Evolutionary conservation across 2,329 filamentous ascomycete species (phyloP).

Genomic region (Metarhizium album): DNA sequence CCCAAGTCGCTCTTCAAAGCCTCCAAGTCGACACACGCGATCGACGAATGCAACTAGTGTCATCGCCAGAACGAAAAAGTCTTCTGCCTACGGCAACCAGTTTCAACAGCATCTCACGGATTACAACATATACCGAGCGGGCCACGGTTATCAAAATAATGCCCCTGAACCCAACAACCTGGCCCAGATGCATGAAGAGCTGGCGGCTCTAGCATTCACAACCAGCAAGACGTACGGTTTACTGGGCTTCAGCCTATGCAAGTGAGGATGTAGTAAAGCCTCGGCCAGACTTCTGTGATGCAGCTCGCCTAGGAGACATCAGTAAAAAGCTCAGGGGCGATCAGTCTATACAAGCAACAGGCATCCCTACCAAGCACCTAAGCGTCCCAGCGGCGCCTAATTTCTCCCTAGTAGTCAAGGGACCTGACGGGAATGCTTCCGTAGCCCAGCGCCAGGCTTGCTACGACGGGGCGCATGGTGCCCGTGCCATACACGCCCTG

Average conservation of each 20-base stretch:
- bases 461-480: constrained; percentile 24
- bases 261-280: constrained; percentile 12
- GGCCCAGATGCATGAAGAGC: too few species aligned
- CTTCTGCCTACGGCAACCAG: constrained; percentile 9
- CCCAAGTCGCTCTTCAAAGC: not conserved
- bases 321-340: too few species aligned
- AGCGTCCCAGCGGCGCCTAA: constrained; percentile 25
- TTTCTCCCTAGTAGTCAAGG: constrained; percentile 28
- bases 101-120: constrained; percentile 10
- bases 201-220: too few species aligned
- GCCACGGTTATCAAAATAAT: too few species aligned
- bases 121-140: constrained; percentile 7
- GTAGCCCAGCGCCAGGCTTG: constrained; percentile 21
- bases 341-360: constrained; percentile 13
- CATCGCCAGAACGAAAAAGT: constrained; percentile 7
- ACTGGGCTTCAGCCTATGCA: too few species aligned
- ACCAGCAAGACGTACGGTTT: too few species aligned
- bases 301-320: constrained; percentile 18
- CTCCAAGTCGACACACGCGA: not conserved
- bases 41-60: constrained; percentile 3
- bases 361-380: constrained; percentile 20
- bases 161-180: too few species aligned
- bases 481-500: constrained; percentile 23
- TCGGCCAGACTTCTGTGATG: constrained; percentile 25
- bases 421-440: constrained; percentile 16